Evolutionary conservation across 352 stramenopile species (phyloP).

Genomic region (Phytophthora pinifolia): DNA sequence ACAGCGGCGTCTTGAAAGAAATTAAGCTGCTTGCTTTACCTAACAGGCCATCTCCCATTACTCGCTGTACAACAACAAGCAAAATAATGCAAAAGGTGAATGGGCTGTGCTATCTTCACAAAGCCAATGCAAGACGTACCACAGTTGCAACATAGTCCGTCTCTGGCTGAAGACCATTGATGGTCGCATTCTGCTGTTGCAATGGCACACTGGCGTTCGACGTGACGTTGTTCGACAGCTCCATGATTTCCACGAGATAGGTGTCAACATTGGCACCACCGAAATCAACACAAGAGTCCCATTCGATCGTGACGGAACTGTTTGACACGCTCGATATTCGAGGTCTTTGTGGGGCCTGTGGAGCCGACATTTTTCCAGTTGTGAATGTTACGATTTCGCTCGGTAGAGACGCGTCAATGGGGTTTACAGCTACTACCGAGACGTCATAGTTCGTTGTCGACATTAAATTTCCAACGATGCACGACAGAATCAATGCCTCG

Average conservation of each 20-base stretch:
- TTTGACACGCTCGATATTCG: constrained; percentile 18
- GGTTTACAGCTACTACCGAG: constrained; percentile 40
- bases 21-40: constrained; percentile 39
- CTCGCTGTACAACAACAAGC: constrained; percentile 25
- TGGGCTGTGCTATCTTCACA: background rate
- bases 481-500: constrained; percentile 44
- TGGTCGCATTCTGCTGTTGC: constrained; percentile 19
- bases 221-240: background rate
- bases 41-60: constrained; percentile 22
- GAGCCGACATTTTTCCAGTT: constrained; percentile 28
- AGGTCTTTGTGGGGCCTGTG: constrained; percentile 35
- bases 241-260: constrained; percentile 36
- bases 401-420: constrained; percentile 30
- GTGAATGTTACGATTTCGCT: constrained; percentile 26
- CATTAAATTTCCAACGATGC: constrained; percentile 36
- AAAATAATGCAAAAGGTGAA: background rate
- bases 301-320: constrained; percentile 30
- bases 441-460: constrained; percentile 48
- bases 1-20: constrained; percentile 41
- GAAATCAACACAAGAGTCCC: constrained; percentile 43
- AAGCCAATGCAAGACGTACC: constrained; percentile 29
- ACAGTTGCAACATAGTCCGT: constrained; percentile 46
- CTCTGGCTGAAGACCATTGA: constrained; percentile 23
- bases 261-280: constrained; percentile 43
- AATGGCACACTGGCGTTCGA: constrained; percentile 16